phyloP scores from a whole-genome alignment of 2,329 filamentous ascomycete genomes.

The Aaosphaeria pasadenensis region DNA sequence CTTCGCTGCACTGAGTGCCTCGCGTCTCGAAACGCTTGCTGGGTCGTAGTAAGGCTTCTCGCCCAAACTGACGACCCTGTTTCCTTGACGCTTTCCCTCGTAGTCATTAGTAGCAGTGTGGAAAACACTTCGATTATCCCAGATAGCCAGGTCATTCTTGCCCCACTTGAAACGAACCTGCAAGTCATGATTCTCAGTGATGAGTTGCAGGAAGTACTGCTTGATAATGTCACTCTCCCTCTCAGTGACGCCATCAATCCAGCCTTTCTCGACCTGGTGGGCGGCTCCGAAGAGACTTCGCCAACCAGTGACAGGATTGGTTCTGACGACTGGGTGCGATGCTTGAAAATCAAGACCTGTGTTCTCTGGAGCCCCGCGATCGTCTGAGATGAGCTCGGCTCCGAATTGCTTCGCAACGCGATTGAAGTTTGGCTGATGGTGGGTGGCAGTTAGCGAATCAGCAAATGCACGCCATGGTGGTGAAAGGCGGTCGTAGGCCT shows the following conservation, averaged over 20 bases:
- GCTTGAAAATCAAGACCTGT: slow-evolving; percentile 45
- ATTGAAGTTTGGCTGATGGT: slow-evolving; percentile 13
- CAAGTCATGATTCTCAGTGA: slow-evolving; percentile 56
- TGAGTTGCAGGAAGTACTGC: slow-evolving; percentile 34
- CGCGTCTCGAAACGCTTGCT: slow-evolving; percentile 26
- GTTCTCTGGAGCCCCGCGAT: slow-evolving; percentile 51
- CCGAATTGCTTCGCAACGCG: slow-evolving; percentile 10
- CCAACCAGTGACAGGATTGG: slow-evolving; percentile 58
- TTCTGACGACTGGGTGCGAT: slow-evolving; percentile 53
- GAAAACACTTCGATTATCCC: slow-evolving; percentile 61
- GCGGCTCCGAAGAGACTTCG: slow-evolving; percentile 43
- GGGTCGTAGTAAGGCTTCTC: slow-evolving; percentile 57
- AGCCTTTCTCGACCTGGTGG: slow-evolving; percentile 5
- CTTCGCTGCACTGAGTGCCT: background rate
- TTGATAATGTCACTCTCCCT: slow-evolving; percentile 40
- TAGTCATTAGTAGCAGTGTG: slow-evolving; percentile 65
- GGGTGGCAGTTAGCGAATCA: slow-evolving; percentile 40
- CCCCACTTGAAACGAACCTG: slow-evolving; percentile 55
- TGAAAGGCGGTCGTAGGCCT: slow-evolving; percentile 64
- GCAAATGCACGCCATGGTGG: slow-evolving; percentile 45
- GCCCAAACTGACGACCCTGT: slow-evolving; percentile 55
- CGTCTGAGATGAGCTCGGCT: slow-evolving; percentile 21
- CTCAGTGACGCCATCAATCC: slow-evolving; percentile 40
- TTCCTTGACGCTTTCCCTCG: slow-evolving; percentile 50
- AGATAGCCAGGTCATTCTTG: slow-evolving; percentile 22